Evolutionary conservation across 495 filamentous ascomycete genomes (phyloP).

Genomic region (Cenococcum geophilum): DNA sequence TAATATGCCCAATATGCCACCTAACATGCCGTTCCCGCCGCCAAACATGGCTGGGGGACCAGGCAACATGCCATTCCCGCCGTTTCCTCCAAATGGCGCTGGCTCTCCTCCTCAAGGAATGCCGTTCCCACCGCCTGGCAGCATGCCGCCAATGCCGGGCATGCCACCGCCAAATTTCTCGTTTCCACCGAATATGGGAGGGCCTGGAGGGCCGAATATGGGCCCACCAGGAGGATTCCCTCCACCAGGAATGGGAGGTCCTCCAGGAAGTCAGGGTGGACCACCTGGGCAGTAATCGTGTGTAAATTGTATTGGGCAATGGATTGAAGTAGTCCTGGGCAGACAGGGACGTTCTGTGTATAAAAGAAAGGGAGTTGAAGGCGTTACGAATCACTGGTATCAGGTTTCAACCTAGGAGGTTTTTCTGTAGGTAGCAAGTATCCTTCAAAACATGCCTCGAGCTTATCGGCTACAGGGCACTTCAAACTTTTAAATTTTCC

Average conservation of each 20-base stretch:
- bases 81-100: conserved; percentile 12
- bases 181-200: conserved; percentile 14
- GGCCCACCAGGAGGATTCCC: conserved; percentile 16
- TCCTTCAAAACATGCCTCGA: neutral
- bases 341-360: too few relatives aligned
- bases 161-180: conserved; percentile 13
- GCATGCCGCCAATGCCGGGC: conserved; percentile 12
- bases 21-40: conserved; percentile 28
- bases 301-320: neutral
- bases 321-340: neutral
- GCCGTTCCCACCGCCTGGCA: conserved; percentile 30
- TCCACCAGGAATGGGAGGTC: conserved; percentile 17
- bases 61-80: conserved; percentile 46
- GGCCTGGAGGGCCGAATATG: conserved; percentile 22
- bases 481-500: neutral
- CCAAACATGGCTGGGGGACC: conserved; percentile 20
- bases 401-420: neutral
- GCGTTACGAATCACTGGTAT: too few relatives aligned
- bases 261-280: conserved; percentile 4
- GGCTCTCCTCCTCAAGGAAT: conserved; percentile 23
- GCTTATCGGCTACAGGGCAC: neutral
- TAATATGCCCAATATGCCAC: conserved; percentile 25
- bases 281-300: conserved; percentile 5
- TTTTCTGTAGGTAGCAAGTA: neutral
- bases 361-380: too few relatives aligned